Conservation (phyloP, 176 grass and related monocot genomes). For the Poa pratensis region DNA sequence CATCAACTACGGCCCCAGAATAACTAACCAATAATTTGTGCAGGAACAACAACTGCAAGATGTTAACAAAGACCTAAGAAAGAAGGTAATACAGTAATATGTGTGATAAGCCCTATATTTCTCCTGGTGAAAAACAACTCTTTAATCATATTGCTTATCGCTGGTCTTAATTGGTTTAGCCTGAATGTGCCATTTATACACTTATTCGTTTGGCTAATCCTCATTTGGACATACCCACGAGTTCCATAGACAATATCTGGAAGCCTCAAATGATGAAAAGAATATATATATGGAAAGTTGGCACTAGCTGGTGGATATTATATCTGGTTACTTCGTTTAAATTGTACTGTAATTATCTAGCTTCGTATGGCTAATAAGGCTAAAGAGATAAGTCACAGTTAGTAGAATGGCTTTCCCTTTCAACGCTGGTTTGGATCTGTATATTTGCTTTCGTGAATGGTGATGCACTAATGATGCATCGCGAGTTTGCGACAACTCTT, state of each 20-base stretch:
- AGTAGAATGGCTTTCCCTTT: neutral
- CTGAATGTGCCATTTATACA: neutral
- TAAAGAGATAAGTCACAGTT: neutral
- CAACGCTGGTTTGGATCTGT: neutral
- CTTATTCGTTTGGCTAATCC: neutral
- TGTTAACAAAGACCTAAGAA: conserved; percentile 71
- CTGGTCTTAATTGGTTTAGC: neutral
- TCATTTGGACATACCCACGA: neutral
- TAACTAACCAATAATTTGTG: conserved; percentile 12
- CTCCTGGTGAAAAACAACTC: neutral
- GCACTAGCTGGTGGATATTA: neutral
- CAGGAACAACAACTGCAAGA: conserved; percentile 87
- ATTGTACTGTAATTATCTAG: too few relatives aligned
- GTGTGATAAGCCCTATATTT: neutral
- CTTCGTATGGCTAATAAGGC: too few relatives aligned
- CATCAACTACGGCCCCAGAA: neutral
- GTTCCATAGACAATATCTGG: neutral
- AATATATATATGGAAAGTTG: neutral
- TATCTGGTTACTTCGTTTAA: too few relatives aligned
- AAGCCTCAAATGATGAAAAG: neutral
- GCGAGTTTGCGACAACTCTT: neutral
- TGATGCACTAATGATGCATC: conserved; percentile 1
- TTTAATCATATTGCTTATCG: conserved; percentile 1
- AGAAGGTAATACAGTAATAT: conserved; percentile 58
- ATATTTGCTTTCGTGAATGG: neutral